These are phyloP conservation scores for Malbranchea zuffiana DNA, from an alignment of 2,329 filamentous ascomycete species.

Conservation along the genomic window DNA sequence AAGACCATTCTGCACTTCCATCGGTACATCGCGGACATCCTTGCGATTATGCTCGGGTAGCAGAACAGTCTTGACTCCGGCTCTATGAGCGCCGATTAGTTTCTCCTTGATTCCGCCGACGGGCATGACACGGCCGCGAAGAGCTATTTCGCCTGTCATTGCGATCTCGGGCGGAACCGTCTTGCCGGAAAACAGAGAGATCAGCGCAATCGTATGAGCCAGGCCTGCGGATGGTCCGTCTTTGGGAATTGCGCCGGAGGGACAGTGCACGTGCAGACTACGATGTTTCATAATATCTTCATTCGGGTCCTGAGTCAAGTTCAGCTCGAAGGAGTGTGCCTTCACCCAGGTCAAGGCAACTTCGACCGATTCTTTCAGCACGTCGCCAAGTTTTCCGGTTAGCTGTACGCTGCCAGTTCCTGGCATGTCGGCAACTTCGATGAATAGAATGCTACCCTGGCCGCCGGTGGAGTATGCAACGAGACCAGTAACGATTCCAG, in stretches of 20 bases:
- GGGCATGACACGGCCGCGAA: constrained; percentile 81
- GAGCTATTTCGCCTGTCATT: constrained; percentile 75
- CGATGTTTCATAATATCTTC: constrained; percentile 95
- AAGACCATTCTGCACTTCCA: constrained; percentile 76
- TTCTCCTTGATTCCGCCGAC: constrained; percentile 99
- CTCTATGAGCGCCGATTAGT: constrained; percentile 82
- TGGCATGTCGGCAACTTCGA: constrained; percentile 96
- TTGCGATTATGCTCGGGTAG: constrained; percentile 82
- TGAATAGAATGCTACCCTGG: constrained; percentile 93
- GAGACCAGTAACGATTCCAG: constrained; percentile 88
- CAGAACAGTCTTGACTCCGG: constrained; percentile 88
- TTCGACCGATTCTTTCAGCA: constrained; percentile 93
- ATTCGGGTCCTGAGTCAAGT: constrained; percentile 64
- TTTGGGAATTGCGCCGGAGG: constrained; percentile 88
- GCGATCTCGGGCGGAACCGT: constrained; percentile 82
- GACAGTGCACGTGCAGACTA: constrained; percentile 91
- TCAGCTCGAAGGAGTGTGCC: constrained; percentile 83
- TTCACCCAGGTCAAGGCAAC: constrained; percentile 97
- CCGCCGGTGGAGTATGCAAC: constrained; percentile 89
- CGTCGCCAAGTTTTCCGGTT: constrained; percentile 90
- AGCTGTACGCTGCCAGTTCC: constrained; percentile 85
- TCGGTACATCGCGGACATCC: constrained; percentile 79
- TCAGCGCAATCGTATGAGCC: constrained; percentile 84
- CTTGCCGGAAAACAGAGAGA: constrained; percentile 78
- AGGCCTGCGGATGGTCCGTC: constrained; percentile 77